phyloP scores from a whole-genome alignment of 2,329 filamentous ascomycete species.

The Aspergillus sergii region DNA sequence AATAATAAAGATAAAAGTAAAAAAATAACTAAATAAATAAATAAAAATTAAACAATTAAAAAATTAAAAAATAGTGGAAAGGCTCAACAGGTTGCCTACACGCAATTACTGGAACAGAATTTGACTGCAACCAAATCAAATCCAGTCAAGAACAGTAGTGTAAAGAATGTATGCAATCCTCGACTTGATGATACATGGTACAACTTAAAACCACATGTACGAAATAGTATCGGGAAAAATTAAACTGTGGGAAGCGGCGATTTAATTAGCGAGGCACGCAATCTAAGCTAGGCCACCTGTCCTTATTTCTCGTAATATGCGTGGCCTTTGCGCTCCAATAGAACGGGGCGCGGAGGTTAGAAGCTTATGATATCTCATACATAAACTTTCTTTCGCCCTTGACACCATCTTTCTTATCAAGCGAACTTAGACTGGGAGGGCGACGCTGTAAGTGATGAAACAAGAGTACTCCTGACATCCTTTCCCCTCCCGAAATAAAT shows the following conservation, averaged over 20 bases:
- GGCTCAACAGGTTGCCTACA: background rate
- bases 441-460: background rate
- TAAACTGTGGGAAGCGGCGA: background rate
- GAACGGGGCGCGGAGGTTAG: conserved; percentile 2
- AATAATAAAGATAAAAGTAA: too few relatives aligned
- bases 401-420: background rate
- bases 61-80: background rate
- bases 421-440: background rate
- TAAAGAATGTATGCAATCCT: background rate
- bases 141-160: background rate
- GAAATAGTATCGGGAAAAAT: background rate
- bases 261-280: conserved; percentile 10
- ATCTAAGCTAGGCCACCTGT: conserved; percentile 11
- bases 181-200: background rate
- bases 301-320: background rate
- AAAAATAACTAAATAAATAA: too few relatives aligned
- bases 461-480: background rate
- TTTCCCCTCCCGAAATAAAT: background rate
- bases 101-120: background rate
- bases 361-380: conserved; percentile 4
- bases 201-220: conserved; percentile 1
- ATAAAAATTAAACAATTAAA: too few relatives aligned
- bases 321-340: conserved; percentile 1
- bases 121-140: background rate
- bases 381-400: conserved; percentile 1